phyloP scores from a whole-genome alignment of 2,329 filamentous ascomycete species.

The Clonostachys byssicola region DNA sequence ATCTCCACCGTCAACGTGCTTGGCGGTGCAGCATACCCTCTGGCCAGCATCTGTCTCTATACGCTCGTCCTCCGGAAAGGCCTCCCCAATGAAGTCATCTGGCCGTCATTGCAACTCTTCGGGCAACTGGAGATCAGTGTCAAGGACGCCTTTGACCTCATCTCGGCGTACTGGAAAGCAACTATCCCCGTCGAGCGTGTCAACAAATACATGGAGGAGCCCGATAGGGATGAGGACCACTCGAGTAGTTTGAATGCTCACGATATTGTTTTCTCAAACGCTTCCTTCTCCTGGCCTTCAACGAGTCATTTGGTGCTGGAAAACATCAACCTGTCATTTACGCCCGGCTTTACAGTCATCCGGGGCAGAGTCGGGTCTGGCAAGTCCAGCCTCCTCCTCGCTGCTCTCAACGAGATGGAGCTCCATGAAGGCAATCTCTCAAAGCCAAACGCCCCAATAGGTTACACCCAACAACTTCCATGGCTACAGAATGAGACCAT shows the following conservation, averaged over 20 bases:
- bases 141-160: slow-evolving; percentile 69
- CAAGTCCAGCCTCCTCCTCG: slow-evolving; percentile 57
- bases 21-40: slow-evolving; percentile 71
- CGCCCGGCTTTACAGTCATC: slow-evolving; percentile 47
- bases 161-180: slow-evolving; percentile 76
- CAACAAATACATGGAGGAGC: slow-evolving; percentile 82
- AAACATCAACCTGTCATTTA: slow-evolving; percentile 39
- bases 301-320: slow-evolving; percentile 46
- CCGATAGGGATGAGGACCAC: slow-evolving; percentile 60
- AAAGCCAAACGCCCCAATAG: slow-evolving; percentile 44
- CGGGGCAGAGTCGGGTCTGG: slow-evolving; percentile 58
- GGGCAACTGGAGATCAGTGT: slow-evolving; percentile 69
- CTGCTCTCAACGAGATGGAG: slow-evolving; percentile 62
- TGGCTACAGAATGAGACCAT: slow-evolving; percentile 66
- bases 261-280: slow-evolving; percentile 53
- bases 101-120: slow-evolving; percentile 82
- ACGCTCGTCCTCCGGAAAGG: slow-evolving; percentile 65
- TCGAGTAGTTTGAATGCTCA: slow-evolving; percentile 20
- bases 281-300: slow-evolving; percentile 79
- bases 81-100: slow-evolving; percentile 76
- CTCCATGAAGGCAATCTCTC: slow-evolving; percentile 47
- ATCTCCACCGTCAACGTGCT: slow-evolving; percentile 69
- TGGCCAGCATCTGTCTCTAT: slow-evolving; percentile 78
- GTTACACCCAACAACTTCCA: slow-evolving; percentile 56
- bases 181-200: slow-evolving; percentile 79